Conservation (phyloP, 2,329 filamentous ascomycete genomes). For the Chaetomium sp. region DNA sequence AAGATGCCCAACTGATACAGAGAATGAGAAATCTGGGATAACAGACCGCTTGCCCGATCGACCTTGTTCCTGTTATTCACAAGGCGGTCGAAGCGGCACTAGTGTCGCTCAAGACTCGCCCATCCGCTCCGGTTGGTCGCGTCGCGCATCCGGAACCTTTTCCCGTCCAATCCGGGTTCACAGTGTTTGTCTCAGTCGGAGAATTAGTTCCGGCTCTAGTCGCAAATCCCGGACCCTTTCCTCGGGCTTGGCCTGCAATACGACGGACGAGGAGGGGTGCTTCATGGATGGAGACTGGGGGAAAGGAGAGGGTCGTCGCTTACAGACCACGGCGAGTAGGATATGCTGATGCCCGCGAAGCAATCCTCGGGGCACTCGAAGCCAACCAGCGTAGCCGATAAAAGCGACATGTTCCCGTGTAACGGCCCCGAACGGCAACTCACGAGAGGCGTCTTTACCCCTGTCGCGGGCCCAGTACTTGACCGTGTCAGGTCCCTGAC, state of each 20-base stretch:
- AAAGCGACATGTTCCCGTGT: neutral
- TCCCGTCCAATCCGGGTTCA: constrained; percentile 25
- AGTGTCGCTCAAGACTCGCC: neutral
- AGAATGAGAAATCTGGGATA: neutral
- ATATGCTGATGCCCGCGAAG: neutral
- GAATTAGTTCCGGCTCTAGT: constrained; percentile 2
- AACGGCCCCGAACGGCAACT: too few species aligned
- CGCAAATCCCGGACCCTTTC: neutral
- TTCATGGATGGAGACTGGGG: neutral
- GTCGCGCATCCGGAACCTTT: neutral
- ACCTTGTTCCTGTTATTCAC: neutral
- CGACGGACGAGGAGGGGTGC: neutral
- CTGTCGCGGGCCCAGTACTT: constrained; percentile 1
- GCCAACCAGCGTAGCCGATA: neutral
- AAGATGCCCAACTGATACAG: too few species aligned
- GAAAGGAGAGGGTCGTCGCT: neutral
- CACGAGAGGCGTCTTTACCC: neutral
- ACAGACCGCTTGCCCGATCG: neutral
- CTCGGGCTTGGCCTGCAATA: neutral
- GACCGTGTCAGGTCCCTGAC: constrained; percentile 13
- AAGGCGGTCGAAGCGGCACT: neutral
- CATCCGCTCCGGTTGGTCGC: neutral
- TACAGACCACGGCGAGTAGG: neutral
- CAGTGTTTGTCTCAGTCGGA: constrained; percentile 29
- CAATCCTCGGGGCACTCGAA: neutral